A percentile compares a stretch with the other conserved stretches of the same genome.
Evolutionary conservation across 495 filamentous ascomycete genomes (phyloP).

Genomic region (Annulohypoxylon moriforme): DNA sequence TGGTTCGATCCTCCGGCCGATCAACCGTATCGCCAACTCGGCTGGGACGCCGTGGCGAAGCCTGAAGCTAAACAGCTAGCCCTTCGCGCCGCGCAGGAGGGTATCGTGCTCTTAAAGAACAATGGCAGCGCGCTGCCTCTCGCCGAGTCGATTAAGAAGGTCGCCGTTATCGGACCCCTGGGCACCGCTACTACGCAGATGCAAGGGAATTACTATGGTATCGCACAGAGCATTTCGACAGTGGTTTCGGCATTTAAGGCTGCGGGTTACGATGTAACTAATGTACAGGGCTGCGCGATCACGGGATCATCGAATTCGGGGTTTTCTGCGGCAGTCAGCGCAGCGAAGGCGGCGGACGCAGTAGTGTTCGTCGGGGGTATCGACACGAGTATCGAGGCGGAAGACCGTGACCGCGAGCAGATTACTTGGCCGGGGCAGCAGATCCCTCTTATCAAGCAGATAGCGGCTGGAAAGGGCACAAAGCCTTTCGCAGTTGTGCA

Average conservation of each 20-base stretch:
- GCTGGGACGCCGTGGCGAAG: constrained; percentile 64
- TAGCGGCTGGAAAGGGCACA: constrained; percentile 49
- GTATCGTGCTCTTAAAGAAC: constrained; percentile 72
- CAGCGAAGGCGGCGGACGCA: constrained; percentile 53
- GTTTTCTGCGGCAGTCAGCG: constrained; percentile 49
- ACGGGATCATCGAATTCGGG: constrained; percentile 54
- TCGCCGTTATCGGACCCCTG: constrained; percentile 70
- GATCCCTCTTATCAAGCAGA: constrained; percentile 53
- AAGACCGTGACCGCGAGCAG: constrained; percentile 54
- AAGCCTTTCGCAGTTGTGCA: constrained; percentile 59
- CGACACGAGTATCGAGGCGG: constrained; percentile 55
- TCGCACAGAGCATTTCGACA: constrained; percentile 66
- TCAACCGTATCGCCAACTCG: constrained; percentile 62
- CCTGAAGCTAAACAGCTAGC: constrained; percentile 66
- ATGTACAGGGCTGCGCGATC: constrained; percentile 58
- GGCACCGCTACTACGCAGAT: constrained; percentile 69
- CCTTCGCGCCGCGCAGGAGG: constrained; percentile 67
- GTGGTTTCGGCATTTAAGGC: constrained; percentile 63
- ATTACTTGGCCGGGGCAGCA: constrained; percentile 60
- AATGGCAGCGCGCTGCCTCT: constrained; percentile 64
- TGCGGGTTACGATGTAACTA: constrained; percentile 59
- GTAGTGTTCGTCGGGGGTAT: constrained; percentile 60
- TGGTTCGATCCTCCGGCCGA: constrained; percentile 67
- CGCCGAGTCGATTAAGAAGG: constrained; percentile 49
- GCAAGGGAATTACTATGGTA: constrained; percentile 70